These are phyloP conservation scores for Yarrowia yakushimensis DNA, from an alignment of 805 yeast species.

Conservation along the genomic window DNA sequence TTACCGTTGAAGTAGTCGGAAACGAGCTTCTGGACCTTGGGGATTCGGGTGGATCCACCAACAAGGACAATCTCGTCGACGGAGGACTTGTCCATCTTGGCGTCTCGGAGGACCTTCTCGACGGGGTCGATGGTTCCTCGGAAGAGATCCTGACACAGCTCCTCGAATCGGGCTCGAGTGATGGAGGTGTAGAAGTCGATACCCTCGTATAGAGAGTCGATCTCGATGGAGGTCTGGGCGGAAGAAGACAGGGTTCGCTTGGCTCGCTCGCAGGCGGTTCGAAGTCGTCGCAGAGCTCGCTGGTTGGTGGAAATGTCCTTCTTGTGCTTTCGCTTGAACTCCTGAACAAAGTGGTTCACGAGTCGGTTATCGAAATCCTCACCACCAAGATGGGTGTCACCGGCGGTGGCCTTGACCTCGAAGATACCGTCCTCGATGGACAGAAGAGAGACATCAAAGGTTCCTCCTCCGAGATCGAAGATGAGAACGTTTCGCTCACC, in stretches of 20 bases:
- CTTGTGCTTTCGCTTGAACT: slow-evolving; percentile 97
- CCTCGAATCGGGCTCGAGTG: slow-evolving; percentile 98
- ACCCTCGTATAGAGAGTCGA: slow-evolving; percentile 93
- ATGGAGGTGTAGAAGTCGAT: slow-evolving; percentile 92
- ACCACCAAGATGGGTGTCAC: slow-evolving; percentile 95
- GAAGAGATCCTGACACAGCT: slow-evolving; percentile 88
- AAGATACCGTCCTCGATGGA: slow-evolving; percentile 94
- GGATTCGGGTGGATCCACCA: slow-evolving; percentile 98
- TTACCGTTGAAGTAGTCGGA: slow-evolving; percentile 96
- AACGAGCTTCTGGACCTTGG: slow-evolving; percentile 91
- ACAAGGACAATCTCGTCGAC: slow-evolving; percentile 91
- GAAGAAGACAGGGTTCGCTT: slow-evolving; percentile 97
- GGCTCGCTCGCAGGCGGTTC: slow-evolving; percentile 99
- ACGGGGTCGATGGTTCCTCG: slow-evolving; percentile 93
- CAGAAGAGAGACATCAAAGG: slow-evolving; percentile 92
- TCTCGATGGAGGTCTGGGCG: slow-evolving; percentile 91
- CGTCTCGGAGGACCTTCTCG: slow-evolving; percentile 87
- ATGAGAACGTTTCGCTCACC: slow-evolving; percentile 85
- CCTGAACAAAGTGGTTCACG: slow-evolving; percentile 87
- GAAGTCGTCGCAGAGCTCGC: slow-evolving; percentile 96
- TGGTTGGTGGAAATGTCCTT: slow-evolving; percentile 89
- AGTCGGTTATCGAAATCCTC: slow-evolving; percentile 97
- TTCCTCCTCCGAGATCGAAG: slow-evolving; percentile 98
- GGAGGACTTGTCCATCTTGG: slow-evolving; percentile 83
- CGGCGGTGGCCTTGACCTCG: slow-evolving; percentile 93